Evolutionary conservation across 2,329 filamentous ascomycete genomes (phyloP).

Genomic region (Colletotrichum simmondsii): DNA sequence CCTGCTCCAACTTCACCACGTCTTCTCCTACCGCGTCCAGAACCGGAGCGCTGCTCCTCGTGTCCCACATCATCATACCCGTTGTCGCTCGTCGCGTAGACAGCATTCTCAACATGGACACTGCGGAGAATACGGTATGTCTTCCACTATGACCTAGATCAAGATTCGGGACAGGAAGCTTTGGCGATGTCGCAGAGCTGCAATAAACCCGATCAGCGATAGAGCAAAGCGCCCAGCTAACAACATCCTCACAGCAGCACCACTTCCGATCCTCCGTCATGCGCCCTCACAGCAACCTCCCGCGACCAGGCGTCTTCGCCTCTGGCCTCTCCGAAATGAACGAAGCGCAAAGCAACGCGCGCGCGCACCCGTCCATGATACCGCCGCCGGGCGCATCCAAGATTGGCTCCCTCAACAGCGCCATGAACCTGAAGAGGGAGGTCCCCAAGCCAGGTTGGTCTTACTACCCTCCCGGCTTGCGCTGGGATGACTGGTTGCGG

Average conservation of each 20-base stretch:
- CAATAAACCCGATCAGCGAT: too few species aligned
- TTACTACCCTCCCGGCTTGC: constrained; percentile 24
- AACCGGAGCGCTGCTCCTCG: constrained; percentile 51
- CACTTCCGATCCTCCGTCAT: constrained; percentile 39
- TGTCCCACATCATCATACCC: constrained; percentile 40
- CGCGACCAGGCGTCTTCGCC: constrained; percentile 36
- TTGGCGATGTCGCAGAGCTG: background rate
- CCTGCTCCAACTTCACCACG: constrained; percentile 38
- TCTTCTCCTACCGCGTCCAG: constrained; percentile 41
- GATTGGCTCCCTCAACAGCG: constrained; percentile 38
- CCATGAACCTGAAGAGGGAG: constrained; percentile 66
- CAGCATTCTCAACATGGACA: constrained; percentile 47
- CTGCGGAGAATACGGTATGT: constrained; percentile 48
- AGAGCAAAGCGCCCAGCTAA: background rate
- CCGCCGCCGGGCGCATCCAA: constrained; percentile 47
- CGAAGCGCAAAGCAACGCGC: constrained; percentile 70
- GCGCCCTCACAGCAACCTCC: constrained; percentile 36
- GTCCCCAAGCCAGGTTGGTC: constrained; percentile 56
- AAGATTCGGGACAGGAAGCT: background rate
- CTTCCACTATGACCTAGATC: background rate
- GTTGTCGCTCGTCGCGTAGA: constrained; percentile 35
- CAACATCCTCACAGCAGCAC: constrained; percentile 9
- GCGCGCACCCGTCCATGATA: constrained; percentile 55
- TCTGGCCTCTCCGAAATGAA: constrained; percentile 63
- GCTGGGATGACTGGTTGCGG: background rate